These are phyloP conservation scores for Torulaspora quercuum DNA, from an alignment of 805 yeast species.

Conservation along the genomic window DNA sequence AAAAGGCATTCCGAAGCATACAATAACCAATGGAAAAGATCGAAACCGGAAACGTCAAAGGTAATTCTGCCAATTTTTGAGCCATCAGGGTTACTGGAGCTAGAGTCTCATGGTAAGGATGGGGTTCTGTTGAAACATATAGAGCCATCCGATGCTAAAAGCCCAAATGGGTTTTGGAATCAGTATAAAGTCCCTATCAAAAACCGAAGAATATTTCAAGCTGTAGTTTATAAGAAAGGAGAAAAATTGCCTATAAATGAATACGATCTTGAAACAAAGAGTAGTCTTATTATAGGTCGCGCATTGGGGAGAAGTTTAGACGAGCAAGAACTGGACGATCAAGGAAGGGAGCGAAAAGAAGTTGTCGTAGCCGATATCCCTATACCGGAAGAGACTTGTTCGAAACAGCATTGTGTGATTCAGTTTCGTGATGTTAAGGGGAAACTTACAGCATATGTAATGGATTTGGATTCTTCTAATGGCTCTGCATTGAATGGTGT, in stretches of 20 bases:
- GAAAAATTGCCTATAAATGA: constrained; percentile 25
- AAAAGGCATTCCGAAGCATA: constrained; percentile 1
- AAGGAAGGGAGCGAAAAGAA: constrained; percentile 22
- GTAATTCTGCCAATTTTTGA: constrained; percentile 33
- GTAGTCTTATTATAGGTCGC: constrained; percentile 40
- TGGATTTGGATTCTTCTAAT: constrained; percentile 47
- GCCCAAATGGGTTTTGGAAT: constrained; percentile 26
- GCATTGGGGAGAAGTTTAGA: constrained; percentile 19
- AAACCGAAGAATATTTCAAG: constrained; percentile 26
- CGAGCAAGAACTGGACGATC: constrained; percentile 4
- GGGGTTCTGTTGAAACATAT: constrained; percentile 41
- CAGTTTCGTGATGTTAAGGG: constrained; percentile 39
- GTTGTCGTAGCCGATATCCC: constrained; percentile 37
- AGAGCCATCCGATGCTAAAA: constrained; percentile 37
- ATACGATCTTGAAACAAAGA: constrained; percentile 28
- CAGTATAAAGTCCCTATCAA: constrained; percentile 19
- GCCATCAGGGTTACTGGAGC: constrained; percentile 44
- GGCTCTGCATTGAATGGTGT: constrained; percentile 45
- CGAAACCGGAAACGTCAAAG: constrained; percentile 6
- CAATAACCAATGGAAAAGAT: constrained; percentile 4
- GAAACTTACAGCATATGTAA: constrained; percentile 38
- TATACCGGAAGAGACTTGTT: constrained; percentile 39
- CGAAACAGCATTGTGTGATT: constrained; percentile 49
- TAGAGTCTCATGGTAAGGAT: constrained; percentile 37
- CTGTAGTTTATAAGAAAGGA: constrained; percentile 33